phyloP scores from a whole-genome alignment of 345 rosid species.

The Salix dunnii region DNA sequence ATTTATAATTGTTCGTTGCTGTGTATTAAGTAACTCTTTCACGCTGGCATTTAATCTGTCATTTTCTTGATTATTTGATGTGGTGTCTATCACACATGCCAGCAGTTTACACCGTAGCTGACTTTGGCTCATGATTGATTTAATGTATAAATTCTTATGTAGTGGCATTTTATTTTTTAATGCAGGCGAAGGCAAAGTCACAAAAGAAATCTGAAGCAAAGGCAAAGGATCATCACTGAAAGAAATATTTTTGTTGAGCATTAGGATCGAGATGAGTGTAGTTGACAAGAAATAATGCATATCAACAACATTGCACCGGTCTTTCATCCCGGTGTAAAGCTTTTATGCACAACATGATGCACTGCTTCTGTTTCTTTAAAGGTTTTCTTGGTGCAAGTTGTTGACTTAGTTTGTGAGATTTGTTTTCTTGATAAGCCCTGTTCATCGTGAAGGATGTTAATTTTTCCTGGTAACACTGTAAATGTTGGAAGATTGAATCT shows the following conservation, averaged over 20 bases:
- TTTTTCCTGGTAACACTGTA: constrained; percentile 3
- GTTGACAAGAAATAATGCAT: constrained; percentile 34
- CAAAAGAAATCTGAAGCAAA: constrained; percentile 40
- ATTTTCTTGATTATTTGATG: background rate
- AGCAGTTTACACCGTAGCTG: background rate
- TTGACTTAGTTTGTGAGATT: background rate
- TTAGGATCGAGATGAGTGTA: constrained; percentile 14
- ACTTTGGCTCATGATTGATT: background rate
- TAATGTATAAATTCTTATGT: background rate
- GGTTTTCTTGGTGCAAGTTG: background rate
- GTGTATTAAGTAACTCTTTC: background rate
- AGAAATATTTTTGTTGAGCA: constrained; percentile 15
- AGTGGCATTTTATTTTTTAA: background rate
- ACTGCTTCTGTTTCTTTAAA: background rate
- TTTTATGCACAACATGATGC: constrained; percentile 14
- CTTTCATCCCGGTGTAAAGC: constrained; percentile 17
- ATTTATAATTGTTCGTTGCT: background rate
- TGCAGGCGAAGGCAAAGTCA: constrained; percentile 48
- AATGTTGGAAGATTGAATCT: constrained; percentile 12
- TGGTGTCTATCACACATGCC: background rate
- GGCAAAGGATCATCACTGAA: constrained; percentile 51
- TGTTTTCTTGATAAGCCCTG: background rate
- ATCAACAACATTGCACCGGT: constrained; percentile 4
- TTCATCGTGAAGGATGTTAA: background rate
- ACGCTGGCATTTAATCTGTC: background rate